A percentile compares a stretch with the other conserved stretches of the same genome.
Evolutionary conservation across 139 green algal genomes (phyloP).

Genomic region (Volvox africanus): DNA sequence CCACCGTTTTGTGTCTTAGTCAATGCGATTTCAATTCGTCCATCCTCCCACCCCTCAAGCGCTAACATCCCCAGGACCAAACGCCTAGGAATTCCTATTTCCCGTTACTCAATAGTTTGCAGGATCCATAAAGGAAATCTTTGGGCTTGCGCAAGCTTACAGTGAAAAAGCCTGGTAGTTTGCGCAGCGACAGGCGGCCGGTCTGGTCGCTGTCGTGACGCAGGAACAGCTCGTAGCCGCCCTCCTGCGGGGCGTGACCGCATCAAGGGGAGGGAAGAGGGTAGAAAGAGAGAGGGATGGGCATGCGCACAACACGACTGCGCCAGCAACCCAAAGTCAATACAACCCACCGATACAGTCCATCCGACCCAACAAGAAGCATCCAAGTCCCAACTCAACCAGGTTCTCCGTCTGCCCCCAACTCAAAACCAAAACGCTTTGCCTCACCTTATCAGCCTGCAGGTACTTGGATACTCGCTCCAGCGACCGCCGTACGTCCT

Average conservation of each 20-base stretch:
- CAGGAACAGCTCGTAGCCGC: constrained; percentile 5
- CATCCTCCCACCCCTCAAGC: too few relatives aligned
- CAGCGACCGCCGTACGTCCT: constrained; percentile 37
- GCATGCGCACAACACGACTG: not conserved
- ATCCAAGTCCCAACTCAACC: not conserved
- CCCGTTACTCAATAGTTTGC: too few relatives aligned
- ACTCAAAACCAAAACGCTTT: not conserved
- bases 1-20: too few relatives aligned
- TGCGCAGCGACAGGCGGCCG: not conserved
- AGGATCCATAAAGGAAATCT: too few relatives aligned
- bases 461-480: constrained; percentile 2
- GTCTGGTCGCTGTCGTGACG: not conserved
- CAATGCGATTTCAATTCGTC: too few relatives aligned
- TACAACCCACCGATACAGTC: not conserved
- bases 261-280: not conserved
- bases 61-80: too few relatives aligned
- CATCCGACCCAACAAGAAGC: not conserved
- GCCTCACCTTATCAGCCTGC: constrained; percentile 35
- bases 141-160: not conserved
- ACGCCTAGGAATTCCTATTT: too few relatives aligned
- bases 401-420: not conserved
- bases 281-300: not conserved
- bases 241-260: not conserved
- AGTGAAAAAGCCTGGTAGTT: constrained; percentile 7
- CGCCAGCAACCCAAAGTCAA: not conserved